These are phyloP conservation scores for Russula lepida DNA, from an alignment of 768 basidiomycete species.

Conservation along the genomic window DNA sequence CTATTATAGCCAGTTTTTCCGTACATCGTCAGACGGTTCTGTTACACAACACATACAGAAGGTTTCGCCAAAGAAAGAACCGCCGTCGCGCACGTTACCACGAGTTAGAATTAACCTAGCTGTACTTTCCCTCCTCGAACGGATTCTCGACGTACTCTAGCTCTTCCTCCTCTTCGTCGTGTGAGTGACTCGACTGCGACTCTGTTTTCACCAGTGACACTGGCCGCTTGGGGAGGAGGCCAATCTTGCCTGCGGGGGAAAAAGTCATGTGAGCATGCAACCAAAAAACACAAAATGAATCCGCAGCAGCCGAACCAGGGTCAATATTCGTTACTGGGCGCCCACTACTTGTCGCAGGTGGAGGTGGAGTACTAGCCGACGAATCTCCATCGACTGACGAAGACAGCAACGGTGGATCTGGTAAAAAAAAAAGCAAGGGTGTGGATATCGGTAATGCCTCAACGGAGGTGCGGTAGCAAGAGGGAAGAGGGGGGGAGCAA, in stretches of 20 bases:
- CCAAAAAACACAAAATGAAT: neutral
- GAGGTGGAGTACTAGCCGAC: neutral
- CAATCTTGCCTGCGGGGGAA: slow-evolving; percentile 20
- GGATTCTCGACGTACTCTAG: slow-evolving; percentile 25
- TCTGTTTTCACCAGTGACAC: slow-evolving; percentile 21
- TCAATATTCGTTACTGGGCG: slow-evolving; percentile 16
- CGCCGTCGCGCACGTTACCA: neutral
- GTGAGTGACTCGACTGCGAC: neutral
- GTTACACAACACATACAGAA: neutral
- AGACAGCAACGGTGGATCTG: neutral
- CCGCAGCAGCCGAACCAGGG: slow-evolving; percentile 7
- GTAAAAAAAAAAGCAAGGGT: no score
- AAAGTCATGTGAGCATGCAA: neutral
- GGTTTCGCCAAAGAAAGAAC: neutral
- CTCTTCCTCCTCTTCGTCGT: slow-evolving; percentile 19
- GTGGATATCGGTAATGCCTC: neutral
- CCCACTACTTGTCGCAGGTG: slow-evolving; percentile 4
- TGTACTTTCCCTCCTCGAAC: slow-evolving; percentile 20
- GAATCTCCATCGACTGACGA: neutral
- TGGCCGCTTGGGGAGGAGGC: slow-evolving; percentile 25
- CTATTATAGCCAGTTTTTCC: neutral
- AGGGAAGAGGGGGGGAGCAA: no score
- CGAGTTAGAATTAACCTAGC: slow-evolving; percentile 5
- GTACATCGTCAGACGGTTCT: neutral
- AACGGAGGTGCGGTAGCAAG: neutral